These are phyloP conservation scores for Gypsophila paniculata DNA, from an alignment of 179 eudicot genomes.

Conservation along the genomic window DNA sequence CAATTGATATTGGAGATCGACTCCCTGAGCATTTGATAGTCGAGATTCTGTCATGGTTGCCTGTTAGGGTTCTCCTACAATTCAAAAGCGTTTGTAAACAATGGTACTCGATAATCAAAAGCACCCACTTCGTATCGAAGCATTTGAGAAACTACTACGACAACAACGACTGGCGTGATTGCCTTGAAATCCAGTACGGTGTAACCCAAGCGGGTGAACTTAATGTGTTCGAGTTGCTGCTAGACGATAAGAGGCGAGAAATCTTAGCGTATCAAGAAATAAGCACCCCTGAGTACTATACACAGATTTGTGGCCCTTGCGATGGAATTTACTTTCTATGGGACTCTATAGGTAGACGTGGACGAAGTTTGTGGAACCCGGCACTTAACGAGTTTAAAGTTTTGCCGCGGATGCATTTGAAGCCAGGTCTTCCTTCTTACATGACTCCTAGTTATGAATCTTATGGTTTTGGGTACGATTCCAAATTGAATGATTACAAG, in stretches of 20 bases:
- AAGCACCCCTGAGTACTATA: background rate
- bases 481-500: background rate
- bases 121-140: background rate
- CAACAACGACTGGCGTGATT: background rate
- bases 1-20: background rate
- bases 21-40: background rate
- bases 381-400: background rate
- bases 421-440: background rate
- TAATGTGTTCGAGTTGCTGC: background rate
- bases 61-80: background rate
- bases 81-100: conserved; percentile 14
- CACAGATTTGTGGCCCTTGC: conserved; percentile 12
- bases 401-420: background rate
- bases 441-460: no score
- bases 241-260: background rate
- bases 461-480: conserved; percentile 4
- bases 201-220: background rate
- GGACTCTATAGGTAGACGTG: background rate
- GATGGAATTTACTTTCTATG: conserved; percentile 9
- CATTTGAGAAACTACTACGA: conserved; percentile 11
- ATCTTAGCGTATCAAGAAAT: background rate
- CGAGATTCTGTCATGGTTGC: conserved; percentile 15
- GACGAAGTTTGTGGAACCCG: background rate
- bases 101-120: conserved; percentile 11
- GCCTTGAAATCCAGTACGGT: background rate